Base-by-base conservation (phyloP, 1,139 yeast species). In the Geotrichum bryndzae region DNA sequence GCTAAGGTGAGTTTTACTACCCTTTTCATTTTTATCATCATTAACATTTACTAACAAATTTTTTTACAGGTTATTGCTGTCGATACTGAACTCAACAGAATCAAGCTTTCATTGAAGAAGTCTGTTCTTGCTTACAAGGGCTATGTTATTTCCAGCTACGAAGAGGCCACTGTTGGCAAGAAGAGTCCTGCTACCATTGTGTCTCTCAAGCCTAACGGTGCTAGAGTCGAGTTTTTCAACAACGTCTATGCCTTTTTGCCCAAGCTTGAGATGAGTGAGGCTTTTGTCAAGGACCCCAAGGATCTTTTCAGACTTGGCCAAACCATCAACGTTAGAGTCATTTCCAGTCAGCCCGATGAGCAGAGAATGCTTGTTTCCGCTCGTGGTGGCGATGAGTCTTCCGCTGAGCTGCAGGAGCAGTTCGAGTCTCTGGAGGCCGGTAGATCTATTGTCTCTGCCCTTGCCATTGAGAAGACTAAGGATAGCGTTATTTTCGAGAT, bases 291-390 rank as follows among this genome's bases (percentile, higher is more conserved):
- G 62, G 84, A 84, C 61, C 91, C 96, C 23, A 84, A 83, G 68
- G 96, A 91, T 66, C 88, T 87, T 73, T 81, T 92, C 69, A 85
- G 84, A 66, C 71, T 89, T 29, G 97, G 97, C 2, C 99, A 94
- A 76, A 87, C 97, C 4, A 87, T 94, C 53, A 79, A 80, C 45
- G 95, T 89, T 6, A 84, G 87, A 68, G 78, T 94, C 35, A 70
- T 86, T 55, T 77, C 79, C 51, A 83, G 87, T 54, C 85, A 88
- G 66, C 74, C 80, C 31, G 84, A 81, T 18, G 77, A 78, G 45
- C 78, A 82, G 54, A 83, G 87, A 70, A 77, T 91, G 66, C 75
- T 83, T 45, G 96, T 88, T 1, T 86, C 96, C 56, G 86, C 95
- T 69, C 84, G 88, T 72, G 84, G 87, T 64, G 61, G 61, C 10